Percentiles rank a stretch among this genome's conserved stretches.
Evolutionary conservation across 2,329 filamentous ascomycete species (phyloP).

Genomic region (Penicillium paneum): DNA sequence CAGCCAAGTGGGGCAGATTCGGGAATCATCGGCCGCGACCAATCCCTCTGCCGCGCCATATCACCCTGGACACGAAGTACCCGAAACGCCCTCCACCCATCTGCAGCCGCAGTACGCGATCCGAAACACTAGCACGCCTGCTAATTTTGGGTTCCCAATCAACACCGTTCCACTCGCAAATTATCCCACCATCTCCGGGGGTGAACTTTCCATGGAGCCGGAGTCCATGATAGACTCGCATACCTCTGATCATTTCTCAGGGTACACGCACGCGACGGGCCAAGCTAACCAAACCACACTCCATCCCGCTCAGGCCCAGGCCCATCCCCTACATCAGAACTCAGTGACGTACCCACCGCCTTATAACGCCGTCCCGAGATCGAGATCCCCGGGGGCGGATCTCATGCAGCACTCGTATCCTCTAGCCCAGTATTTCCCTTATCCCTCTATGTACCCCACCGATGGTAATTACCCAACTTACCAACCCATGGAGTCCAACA

Average conservation of each 20-base stretch:
- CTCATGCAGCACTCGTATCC: conserved; percentile 23
- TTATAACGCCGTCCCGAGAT: conserved; percentile 29
- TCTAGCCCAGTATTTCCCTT: conserved; percentile 13
- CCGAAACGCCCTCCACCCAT: neutral
- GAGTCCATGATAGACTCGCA: conserved; percentile 23
- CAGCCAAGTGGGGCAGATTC: neutral
- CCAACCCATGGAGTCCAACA: conserved; percentile 16
- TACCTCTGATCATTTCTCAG: conserved; percentile 15
- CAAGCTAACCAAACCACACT: conserved; percentile 17
- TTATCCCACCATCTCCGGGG: conserved; percentile 25
- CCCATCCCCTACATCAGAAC: conserved; percentile 29
- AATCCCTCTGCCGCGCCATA: conserved; percentile 2
- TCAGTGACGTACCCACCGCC: conserved; percentile 35
- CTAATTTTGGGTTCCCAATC: conserved; percentile 8
- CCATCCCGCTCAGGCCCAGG: conserved; percentile 16
- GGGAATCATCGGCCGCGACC: neutral
- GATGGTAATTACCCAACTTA: conserved; percentile 16
- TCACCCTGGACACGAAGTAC: neutral
- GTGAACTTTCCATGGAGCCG: conserved; percentile 28
- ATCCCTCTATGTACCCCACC: conserved; percentile 22
- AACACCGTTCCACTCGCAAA: conserved; percentile 11
- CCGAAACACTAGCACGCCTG: conserved; percentile 9
- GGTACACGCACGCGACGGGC: conserved; percentile 11
- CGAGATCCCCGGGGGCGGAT: conserved; percentile 19
- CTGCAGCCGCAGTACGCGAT: conserved; percentile 15